A percentile compares a stretch with the other conserved stretches of the same genome.
Conservation (phyloP, 371 early-diverging fungal species). For the Mucor indicus region DNA sequence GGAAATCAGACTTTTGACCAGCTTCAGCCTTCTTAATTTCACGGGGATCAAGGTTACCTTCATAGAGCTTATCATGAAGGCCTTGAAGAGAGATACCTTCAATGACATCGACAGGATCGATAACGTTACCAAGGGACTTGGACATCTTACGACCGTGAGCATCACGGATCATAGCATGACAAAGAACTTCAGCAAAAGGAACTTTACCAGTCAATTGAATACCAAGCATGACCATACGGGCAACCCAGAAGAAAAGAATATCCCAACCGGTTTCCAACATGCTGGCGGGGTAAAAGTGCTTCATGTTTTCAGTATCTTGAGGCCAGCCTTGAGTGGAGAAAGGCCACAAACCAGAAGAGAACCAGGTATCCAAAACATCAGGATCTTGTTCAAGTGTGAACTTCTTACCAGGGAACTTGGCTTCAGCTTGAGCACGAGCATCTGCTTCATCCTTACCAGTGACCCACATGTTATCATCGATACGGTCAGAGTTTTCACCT, state of each 20-base stretch:
- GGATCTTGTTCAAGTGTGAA: constrained; percentile 80
- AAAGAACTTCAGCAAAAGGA: constrained; percentile 95
- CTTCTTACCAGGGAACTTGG: constrained; percentile 68
- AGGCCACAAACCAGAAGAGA: constrained; percentile 99
- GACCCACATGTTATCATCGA: constrained; percentile 83
- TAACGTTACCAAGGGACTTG: constrained; percentile 98
- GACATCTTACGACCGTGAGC: constrained; percentile 99
- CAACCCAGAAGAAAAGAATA: constrained; percentile 99
- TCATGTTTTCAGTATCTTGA: constrained; percentile 78
- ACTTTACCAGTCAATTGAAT: constrained; percentile 92
- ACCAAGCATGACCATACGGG: constrained; percentile 99
- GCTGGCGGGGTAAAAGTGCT: constrained; percentile 90
- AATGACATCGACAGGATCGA: constrained; percentile 99
- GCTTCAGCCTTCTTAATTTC: constrained; percentile 89
- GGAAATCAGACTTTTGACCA: constrained; percentile 93
- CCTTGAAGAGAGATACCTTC: constrained; percentile 85
- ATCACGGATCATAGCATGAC: constrained; percentile 99
- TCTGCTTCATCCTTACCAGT: constrained; percentile 81
- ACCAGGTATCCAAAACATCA: constrained; percentile 99
- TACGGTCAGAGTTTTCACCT: constrained; percentile 56
- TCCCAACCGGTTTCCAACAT: constrained; percentile 99
- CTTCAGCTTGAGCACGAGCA: constrained; percentile 73
- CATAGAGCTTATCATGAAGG: constrained; percentile 75
- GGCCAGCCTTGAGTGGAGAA: constrained; percentile 99
- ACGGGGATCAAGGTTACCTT: constrained; percentile 91